A percentile compares a stretch with the other conserved stretches of the same genome.
Evolutionary conservation across 805 yeast genomes (phyloP).

Genomic region (Blastobotrys mokoenaii): DNA sequence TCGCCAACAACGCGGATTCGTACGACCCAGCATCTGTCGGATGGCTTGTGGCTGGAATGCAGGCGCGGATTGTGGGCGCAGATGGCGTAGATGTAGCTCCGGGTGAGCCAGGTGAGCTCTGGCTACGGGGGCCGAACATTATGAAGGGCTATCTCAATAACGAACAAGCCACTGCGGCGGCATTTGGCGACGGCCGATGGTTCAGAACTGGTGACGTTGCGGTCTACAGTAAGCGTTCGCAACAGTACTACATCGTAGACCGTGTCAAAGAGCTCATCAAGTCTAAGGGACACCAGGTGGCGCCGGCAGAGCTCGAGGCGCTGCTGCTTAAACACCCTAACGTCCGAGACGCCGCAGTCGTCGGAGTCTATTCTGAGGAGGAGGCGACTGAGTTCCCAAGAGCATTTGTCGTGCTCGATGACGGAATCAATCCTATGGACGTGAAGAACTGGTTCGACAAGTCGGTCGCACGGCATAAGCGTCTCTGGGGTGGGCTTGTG

Average conservation of each 20-base stretch:
- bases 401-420: slow-evolving; percentile 28
- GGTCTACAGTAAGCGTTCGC: slow-evolving; percentile 26
- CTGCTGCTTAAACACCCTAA: slow-evolving; percentile 64
- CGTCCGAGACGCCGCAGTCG: slow-evolving; percentile 84
- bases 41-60: slow-evolving; percentile 35
- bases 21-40: slow-evolving; percentile 44
- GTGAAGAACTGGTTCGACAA: slow-evolving; percentile 29
- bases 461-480: slow-evolving; percentile 31
- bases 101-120: slow-evolving; percentile 44
- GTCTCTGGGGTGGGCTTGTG: slow-evolving; percentile 42
- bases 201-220: slow-evolving; percentile 53
- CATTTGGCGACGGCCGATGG: slow-evolving; percentile 45
- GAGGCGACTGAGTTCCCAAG: slow-evolving; percentile 64
- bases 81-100: slow-evolving; percentile 41
- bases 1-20: slow-evolving; percentile 30
- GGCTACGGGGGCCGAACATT: slow-evolving; percentile 49
- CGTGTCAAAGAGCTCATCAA: slow-evolving; percentile 64
- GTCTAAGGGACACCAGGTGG: slow-evolving; percentile 74
- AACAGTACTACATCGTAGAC: slow-evolving; percentile 42
- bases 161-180: slow-evolving; percentile 38
- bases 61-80: slow-evolving; percentile 38
- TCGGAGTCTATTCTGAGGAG: slow-evolving; percentile 61
- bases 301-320: slow-evolving; percentile 91
- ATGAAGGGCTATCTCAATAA: slow-evolving; percentile 45
- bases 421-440: slow-evolving; percentile 18